Base-by-base conservation (phyloP, 2,329 filamentous ascomycete genomes). In the Colletotrichum zoysiae region DNA sequence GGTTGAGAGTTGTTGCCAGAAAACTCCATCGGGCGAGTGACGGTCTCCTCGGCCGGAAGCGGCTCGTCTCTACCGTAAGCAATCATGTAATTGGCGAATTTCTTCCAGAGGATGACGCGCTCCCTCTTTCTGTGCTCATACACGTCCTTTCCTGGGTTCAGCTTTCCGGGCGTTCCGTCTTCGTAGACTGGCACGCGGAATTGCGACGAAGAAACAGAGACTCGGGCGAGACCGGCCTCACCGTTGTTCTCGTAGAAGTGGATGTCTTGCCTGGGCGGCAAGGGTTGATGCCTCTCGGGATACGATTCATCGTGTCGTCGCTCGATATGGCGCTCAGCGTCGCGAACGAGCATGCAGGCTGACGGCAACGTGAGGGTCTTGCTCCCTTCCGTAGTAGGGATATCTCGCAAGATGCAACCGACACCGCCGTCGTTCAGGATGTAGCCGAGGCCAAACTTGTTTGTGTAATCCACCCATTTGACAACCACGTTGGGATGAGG, bases 401-500 rank as follows among this genome's bases (percentile, higher is more conserved):
- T 87, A 70, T 87, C 88, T 33, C 86, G 84, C 62, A 90, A 83
- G 60, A 92, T 89, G 74, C 92, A 95, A 20, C 93, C 93, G 26
- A 95, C 91, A 73, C 91, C 94, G 40, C 93, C 93, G 75, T 95
- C 92, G 73, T 93, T 93, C 65, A 96, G 84, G 70, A 95, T 94
- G 77, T 95, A 96, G 46, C 93, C 93, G 20, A 96, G 86, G 16
- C 93, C 93, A 79, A 95, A 94, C 79, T 95, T 95, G 81, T 95
- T 94, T 71, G 93, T 94, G 80, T 96, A 96, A 79, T 96, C 93
- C 8, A 96, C 93, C 93, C 93, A 96, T 78, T 95, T 94, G 14
- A 92, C 88, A 16, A 92, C 90, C 56, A 92, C 88, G 78, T 90
- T 82, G 78, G 92, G 87, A 78, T 91, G 80, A 73, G 90, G 78